Evolutionary conservation across 2,329 filamentous ascomycete genomes (phyloP).

Genomic region (Fusarium sp.): DNA sequence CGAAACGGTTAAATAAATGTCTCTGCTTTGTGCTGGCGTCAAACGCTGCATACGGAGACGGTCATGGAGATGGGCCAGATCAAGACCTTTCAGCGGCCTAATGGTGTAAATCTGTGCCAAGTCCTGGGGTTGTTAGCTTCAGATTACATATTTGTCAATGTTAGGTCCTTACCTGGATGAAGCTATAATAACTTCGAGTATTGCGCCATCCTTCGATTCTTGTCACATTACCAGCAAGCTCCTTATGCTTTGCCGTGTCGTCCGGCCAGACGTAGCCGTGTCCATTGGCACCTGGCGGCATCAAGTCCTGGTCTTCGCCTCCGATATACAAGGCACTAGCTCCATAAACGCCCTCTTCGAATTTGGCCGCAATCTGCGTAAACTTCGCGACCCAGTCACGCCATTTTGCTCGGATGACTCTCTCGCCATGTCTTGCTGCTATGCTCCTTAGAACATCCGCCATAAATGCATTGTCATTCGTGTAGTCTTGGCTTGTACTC

Average conservation of each 20-base stretch:
- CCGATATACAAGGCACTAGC: slow-evolving; percentile 90
- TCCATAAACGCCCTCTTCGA: slow-evolving; percentile 96
- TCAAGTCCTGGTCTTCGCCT: slow-evolving; percentile 75
- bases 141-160: background rate
- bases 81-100: slow-evolving; percentile 81
- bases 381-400: slow-evolving; percentile 95
- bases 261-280: slow-evolving; percentile 97
- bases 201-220: slow-evolving; percentile 97
- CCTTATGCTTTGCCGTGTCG: slow-evolving; percentile 81
- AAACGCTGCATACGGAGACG: slow-evolving; percentile 86
- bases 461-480: slow-evolving; percentile 92
- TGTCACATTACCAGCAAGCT: slow-evolving; percentile 91
- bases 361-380: slow-evolving; percentile 89
- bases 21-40: slow-evolving; percentile 78
- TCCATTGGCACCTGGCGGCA: slow-evolving; percentile 73
- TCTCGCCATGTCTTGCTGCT: slow-evolving; percentile 86
- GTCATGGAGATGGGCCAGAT: slow-evolving; percentile 93
- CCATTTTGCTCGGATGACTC: slow-evolving; percentile 92
- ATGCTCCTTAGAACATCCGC: slow-evolving; percentile 86
- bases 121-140: slow-evolving; percentile 62
- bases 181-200: slow-evolving; percentile 94
- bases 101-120: slow-evolving; percentile 73
- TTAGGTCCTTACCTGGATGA: slow-evolving; percentile 76
- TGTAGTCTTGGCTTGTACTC: slow-evolving; percentile 72
- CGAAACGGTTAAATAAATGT: slow-evolving; percentile 86